A percentile compares a stretch with the other conserved stretches of the same genome.
phyloP scores from a whole-genome alignment of 345 rosid species.

The Physaria fendleri region DNA sequence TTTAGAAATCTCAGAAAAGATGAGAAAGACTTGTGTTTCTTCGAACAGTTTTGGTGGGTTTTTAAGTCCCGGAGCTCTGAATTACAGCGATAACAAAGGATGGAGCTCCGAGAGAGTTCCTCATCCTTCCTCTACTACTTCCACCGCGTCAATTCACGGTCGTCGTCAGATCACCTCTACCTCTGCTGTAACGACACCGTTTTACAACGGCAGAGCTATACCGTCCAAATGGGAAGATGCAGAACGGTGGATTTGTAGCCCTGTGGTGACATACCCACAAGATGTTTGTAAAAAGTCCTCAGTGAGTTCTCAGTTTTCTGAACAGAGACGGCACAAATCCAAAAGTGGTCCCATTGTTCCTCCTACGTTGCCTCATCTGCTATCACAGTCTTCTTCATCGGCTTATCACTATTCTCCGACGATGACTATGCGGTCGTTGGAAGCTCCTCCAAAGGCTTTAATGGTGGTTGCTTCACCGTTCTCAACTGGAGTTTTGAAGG shows the following conservation, averaged over 20 bases:
- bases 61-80: constrained; percentile 47
- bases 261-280: constrained; percentile 40
- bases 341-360: constrained; percentile 80
- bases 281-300: constrained; percentile 31
- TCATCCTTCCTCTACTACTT: constrained; percentile 28
- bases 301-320: constrained; percentile 21
- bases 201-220: constrained; percentile 67
- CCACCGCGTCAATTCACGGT: constrained; percentile 16
- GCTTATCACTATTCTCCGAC: constrained; percentile 46
- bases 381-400: constrained; percentile 9
- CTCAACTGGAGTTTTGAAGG: constrained; percentile 64
- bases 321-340: constrained; percentile 65
- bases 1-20: too few species aligned
- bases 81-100: constrained; percentile 47
- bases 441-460: constrained; percentile 39
- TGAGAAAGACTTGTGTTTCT: constrained; percentile 38
- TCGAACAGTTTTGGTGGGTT: constrained; percentile 37
- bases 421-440: constrained; percentile 40
- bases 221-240: constrained; percentile 99
- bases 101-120: constrained; percentile 91
- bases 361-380: constrained; percentile 26
- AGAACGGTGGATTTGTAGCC: constrained; percentile 94
- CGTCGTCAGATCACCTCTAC: constrained; percentile 52
- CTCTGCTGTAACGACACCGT: constrained; percentile 51
- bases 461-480: constrained; percentile 57